Conservation (phyloP, 2,329 filamentous ascomycete species). For the Myriosclerotinia curreyana region DNA sequence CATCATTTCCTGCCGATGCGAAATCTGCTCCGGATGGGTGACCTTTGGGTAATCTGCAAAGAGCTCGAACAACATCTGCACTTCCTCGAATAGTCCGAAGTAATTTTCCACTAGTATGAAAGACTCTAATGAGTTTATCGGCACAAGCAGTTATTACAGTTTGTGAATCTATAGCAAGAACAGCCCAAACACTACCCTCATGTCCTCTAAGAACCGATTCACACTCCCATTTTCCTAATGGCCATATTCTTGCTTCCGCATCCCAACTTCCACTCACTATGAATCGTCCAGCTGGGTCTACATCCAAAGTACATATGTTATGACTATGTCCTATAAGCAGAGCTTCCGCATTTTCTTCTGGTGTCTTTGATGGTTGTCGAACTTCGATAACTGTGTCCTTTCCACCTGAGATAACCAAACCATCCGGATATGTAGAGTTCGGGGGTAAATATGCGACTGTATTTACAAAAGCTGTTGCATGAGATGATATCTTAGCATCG, state of each 20-base stretch:
- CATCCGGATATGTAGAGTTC: constrained; percentile 63
- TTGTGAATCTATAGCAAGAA: constrained; percentile 74
- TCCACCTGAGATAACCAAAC: constrained; percentile 81
- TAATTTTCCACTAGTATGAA: constrained; percentile 62
- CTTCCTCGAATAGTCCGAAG: constrained; percentile 65
- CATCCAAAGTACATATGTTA: constrained; percentile 86
- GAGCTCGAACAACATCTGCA: constrained; percentile 80
- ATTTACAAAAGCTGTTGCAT: constrained; percentile 86
- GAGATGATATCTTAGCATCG: constrained; percentile 73
- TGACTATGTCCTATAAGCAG: constrained; percentile 80
- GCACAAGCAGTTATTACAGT: constrained; percentile 89
- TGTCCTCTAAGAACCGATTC: constrained; percentile 72
- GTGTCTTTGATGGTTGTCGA: constrained; percentile 63
- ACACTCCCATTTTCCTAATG: constrained; percentile 78
- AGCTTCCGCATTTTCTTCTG: constrained; percentile 76
- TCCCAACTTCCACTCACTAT: constrained; percentile 96
- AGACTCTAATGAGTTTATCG: constrained; percentile 85
- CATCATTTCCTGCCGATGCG: constrained; percentile 91
- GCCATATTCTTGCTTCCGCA: constrained; percentile 81
- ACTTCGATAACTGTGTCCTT: constrained; percentile 93
- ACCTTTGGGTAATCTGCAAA: constrained; percentile 72
- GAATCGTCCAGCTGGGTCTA: constrained; percentile 66
- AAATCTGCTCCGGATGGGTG: constrained; percentile 87
- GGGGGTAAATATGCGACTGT: constrained; percentile 73
- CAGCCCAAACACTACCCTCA: constrained; percentile 84